These are phyloP conservation scores for Xylaria cubensis DNA, from an alignment of 495 filamentous ascomycete genomes.

Conservation along the genomic window DNA sequence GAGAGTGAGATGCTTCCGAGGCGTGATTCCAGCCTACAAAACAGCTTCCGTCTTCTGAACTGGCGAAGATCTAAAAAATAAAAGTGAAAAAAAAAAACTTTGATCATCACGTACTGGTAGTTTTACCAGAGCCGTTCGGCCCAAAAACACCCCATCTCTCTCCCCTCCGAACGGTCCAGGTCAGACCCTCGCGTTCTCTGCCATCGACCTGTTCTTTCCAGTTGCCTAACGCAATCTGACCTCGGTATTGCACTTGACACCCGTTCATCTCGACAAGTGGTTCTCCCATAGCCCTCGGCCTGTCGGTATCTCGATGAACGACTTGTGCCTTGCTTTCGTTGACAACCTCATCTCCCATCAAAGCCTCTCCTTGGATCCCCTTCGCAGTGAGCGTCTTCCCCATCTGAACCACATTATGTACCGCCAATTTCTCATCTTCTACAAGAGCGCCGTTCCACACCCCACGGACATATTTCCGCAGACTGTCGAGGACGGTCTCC, in stretches of 20 bases:
- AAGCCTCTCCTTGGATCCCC: conserved; percentile 49
- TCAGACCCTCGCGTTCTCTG: conserved; percentile 62
- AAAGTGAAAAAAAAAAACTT: background rate
- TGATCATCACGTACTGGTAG: conserved; percentile 57
- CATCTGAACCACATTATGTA: conserved; percentile 59
- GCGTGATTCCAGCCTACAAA: background rate
- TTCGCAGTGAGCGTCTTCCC: conserved; percentile 53
- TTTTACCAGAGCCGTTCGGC: conserved; percentile 90
- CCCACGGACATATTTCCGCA: conserved; percentile 52
- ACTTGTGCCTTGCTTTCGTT: conserved; percentile 13
- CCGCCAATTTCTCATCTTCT: conserved; percentile 47
- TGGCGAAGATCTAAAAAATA: background rate
- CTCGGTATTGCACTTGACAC: conserved; percentile 79
- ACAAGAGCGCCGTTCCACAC: conserved; percentile 43
- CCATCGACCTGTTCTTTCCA: conserved; percentile 69
- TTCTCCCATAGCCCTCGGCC: conserved; percentile 52
- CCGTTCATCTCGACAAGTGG: conserved; percentile 85
- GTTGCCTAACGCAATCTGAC: conserved; percentile 74
- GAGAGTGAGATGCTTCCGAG: background rate
- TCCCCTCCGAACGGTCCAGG: conserved; percentile 83
- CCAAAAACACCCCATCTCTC: conserved; percentile 92
- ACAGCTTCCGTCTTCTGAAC: background rate
- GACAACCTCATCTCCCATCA: conserved; percentile 37
- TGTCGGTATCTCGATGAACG: background rate
- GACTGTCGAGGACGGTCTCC: conserved; percentile 54